A percentile compares a stretch with the other conserved stretches of the same genome.
These are phyloP conservation scores for Epichloe aotearoae DNA, from an alignment of 2,329 filamentous ascomycete genomes.

Conservation along the genomic window DNA sequence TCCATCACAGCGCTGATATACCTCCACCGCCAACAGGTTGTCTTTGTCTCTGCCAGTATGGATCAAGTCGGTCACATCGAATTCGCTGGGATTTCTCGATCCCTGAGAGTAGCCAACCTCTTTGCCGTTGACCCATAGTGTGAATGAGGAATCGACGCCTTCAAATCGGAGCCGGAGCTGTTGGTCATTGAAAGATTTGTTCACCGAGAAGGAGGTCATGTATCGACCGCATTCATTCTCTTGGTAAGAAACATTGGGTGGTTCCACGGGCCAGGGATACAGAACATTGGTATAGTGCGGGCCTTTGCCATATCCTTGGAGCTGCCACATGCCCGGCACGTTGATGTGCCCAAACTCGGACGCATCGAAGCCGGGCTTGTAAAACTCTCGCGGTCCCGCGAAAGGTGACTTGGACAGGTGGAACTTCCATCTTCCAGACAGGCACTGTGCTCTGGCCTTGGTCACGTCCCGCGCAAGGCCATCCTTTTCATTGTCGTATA, in stretches of 20 bases:
- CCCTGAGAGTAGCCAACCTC: constrained; percentile 62
- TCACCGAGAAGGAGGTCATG: constrained; percentile 40
- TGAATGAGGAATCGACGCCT: constrained; percentile 60
- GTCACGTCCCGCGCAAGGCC: constrained; percentile 30
- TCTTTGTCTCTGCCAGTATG: constrained; percentile 22
- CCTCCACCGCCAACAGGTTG: constrained; percentile 50
- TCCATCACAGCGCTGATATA: constrained; percentile 61
- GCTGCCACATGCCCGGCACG: constrained; percentile 60
- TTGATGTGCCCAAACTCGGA: constrained; percentile 27
- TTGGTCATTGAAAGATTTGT: constrained; percentile 28
- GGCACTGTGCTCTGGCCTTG: constrained; percentile 26
- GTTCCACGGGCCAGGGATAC: constrained; percentile 54
- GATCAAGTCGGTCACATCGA: constrained; percentile 49
- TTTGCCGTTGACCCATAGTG: constrained; percentile 55
- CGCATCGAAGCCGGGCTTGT: constrained; percentile 22
- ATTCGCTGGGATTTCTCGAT: constrained; percentile 58
- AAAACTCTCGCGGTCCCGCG: constrained; percentile 29
- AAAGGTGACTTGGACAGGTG: constrained; percentile 32
- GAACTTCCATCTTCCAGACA: constrained; percentile 45
- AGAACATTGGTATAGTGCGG: constrained; percentile 60
- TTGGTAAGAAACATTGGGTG: constrained; percentile 49
- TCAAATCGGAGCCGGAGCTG: constrained; percentile 60
- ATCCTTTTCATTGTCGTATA: constrained; percentile 34
- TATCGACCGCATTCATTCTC: constrained; percentile 56
- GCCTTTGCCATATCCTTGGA: constrained; percentile 48